Percentiles rank a stretch among this genome's conserved stretches.
Conservation (phyloP, 768 basidiomycete genomes). For the Boletales sp. region DNA sequence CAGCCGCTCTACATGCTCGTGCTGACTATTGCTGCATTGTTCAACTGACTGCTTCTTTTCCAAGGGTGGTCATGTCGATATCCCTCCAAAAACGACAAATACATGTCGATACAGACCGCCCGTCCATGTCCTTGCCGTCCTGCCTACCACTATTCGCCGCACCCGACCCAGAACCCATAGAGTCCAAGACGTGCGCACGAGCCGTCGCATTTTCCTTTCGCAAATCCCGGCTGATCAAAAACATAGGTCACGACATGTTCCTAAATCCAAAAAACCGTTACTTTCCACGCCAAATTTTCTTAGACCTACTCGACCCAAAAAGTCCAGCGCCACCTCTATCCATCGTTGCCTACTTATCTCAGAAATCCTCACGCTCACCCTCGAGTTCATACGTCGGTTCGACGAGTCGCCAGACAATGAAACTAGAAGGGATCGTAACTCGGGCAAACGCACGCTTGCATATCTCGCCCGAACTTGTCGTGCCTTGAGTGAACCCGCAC, state of each 20-base stretch:
- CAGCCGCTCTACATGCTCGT: too few species aligned
- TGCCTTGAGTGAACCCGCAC: constrained; percentile 16
- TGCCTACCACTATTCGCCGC: not conserved
- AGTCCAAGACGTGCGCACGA: constrained; percentile 4
- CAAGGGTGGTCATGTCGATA: not conserved
- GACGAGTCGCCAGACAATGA: constrained; percentile 21
- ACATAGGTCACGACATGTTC: constrained; percentile 1
- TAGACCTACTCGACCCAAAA: not conserved
- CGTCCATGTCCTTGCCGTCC: not conserved
- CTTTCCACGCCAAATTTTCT: not conserved
- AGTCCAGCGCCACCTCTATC: not conserved
- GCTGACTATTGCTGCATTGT: too few species aligned
- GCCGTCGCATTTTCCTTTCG: not conserved
- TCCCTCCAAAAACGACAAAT: not conserved
- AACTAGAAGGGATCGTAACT: constrained; percentile 5
- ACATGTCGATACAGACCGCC: not conserved
- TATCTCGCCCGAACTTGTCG: constrained; percentile 26
- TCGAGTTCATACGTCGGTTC: constrained; percentile 16
- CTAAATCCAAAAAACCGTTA: not conserved
- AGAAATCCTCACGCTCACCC: constrained; percentile 20
- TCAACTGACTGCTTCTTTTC: too few species aligned
- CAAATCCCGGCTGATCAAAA: not conserved
- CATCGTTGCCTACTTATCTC: constrained; percentile 22
- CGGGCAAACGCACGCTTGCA: constrained; percentile 23
- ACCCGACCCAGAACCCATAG: not conserved